Base-by-base conservation (phyloP, 1,139 yeast species). In the Williopsis jadinii region DNA sequence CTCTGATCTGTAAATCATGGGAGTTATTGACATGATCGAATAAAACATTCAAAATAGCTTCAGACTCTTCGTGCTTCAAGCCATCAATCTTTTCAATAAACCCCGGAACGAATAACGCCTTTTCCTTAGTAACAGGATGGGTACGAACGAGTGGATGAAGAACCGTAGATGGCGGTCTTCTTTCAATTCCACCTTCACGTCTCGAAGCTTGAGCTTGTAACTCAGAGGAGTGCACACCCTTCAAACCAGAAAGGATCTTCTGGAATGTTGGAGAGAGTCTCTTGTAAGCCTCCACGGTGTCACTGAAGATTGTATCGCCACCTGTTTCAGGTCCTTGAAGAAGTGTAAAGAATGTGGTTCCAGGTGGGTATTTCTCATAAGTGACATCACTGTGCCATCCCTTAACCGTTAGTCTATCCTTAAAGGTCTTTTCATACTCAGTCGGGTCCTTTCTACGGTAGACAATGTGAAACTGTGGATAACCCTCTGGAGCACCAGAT, bases 91-190 rank as follows among this genome's bases (percentile, higher is more conserved):
- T 44, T 29, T 71, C 69, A 59, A 78, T 78, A 41, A 80, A 73
- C 54, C 65, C 79, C 33, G 80, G 64, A 34, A 70, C 62, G 39
- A 79, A 73, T 55, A 67, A 80, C 32, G 81, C 62, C 33, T 70
- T 63, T 61, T 80, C 79, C 61, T 71, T 72, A 32, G 79, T 79
- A 30, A 83, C 72, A 15, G 77, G 84, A 11, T 87, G 87, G 56
- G 80, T 81, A 59, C 87, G 75, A 41, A 82, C 75, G 42, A 82
- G 59, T 8, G 88, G 88, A 54, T 82, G 88, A 45, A 77, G 80
- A 40, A 77, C 67, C 29, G 78, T 77, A 5, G 84, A 84, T 31
- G 63, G 65, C 12, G 61, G 61, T 39, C 65, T 73, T 58, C 85
- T 75, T 48, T 77, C 82, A 39, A 78, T 67, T 31, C 79, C 77